Evolutionary conservation across 1,284 basidiomycete genomes (phyloP).

Genomic region (Ceratobasidium sp.): DNA sequence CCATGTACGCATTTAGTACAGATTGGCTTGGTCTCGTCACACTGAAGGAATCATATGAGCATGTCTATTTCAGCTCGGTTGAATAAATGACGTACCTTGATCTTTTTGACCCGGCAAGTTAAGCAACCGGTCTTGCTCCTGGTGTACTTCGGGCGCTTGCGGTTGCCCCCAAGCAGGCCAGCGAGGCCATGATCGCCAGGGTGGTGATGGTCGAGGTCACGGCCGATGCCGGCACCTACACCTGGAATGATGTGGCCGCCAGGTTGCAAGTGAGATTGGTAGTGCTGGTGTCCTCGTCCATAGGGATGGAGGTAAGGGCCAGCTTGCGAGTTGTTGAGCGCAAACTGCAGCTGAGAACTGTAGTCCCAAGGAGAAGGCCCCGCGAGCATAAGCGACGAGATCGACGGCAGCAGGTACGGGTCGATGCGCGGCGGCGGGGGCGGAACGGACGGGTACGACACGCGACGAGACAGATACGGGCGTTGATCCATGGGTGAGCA

Average conservation of each 20-base stretch:
- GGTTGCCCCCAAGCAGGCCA: constrained; percentile 47
- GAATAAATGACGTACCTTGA: constrained; percentile 68
- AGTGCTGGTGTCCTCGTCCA: constrained; percentile 37
- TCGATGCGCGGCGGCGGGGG: constrained; percentile 36
- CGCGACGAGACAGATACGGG: constrained; percentile 35
- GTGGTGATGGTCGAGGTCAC: constrained; percentile 38
- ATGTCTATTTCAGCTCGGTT: constrained; percentile 6
- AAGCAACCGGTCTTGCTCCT: constrained; percentile 86
- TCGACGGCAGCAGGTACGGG: constrained; percentile 39
- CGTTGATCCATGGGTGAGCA: constrained; percentile 24
- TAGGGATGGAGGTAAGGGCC: constrained; percentile 33
- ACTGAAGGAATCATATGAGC: constrained; percentile 58
- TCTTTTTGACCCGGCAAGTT: constrained; percentile 86
- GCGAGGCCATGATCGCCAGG: constrained; percentile 39
- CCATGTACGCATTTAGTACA: constrained; percentile 83
- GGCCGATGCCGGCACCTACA: constrained; percentile 29
- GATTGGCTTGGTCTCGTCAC: constrained; percentile 81
- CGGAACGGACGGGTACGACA: constrained; percentile 29
- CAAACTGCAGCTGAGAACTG: constrained; percentile 36
- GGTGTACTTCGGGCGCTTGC: constrained; percentile 86
- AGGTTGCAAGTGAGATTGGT: constrained; percentile 34
- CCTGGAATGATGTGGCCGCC: constrained; percentile 37
- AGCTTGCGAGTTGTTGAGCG: constrained; percentile 29
- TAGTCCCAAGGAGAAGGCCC: constrained; percentile 35
- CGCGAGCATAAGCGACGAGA: constrained; percentile 38